Base-by-base conservation (phyloP, 202 grass and related monocot species). In the Zizania palustris region DNA sequence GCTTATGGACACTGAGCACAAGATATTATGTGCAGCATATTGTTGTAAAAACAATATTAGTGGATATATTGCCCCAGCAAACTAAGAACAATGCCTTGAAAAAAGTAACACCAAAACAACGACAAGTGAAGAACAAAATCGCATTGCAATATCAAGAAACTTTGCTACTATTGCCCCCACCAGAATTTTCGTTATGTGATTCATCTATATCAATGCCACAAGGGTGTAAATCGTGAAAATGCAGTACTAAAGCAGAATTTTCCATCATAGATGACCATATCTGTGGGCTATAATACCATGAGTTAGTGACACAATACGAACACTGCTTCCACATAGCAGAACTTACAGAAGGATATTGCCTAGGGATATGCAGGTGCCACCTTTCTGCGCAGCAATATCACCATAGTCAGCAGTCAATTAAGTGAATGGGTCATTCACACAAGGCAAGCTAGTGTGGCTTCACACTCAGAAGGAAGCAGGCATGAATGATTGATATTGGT, bases 161-260 rank as follows among this genome's bases (percentile, higher is more conserved):
- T 46, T 19, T 80, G 55, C 18, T 80, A 42, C 1, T 22, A 39
- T 67, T 68, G n/a, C 28, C 39, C 48, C 53, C 7, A 28, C 48
- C 28, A 50, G 28, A 39, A 19, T 58, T 28, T 28, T 28, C 28
- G 2, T 28, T 28, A 8, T 16, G 11, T 34, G 36, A 75, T 45
- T 66, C 5, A 34, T 74, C 33, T 74, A 80, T 21, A 38, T 21
- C 16, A n/a, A 18, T 53, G 49, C 6, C 69, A 74, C 16, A 69
- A 62, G 14, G 42, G 9, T 35, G 8, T 61, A 39, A 40, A 71
- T 45, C 1, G 10, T 40, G n/a, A 70, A 71, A 18, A 49, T 2
- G 57, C 1, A 40, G 70, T 16, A 39, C 11, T 40, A 55, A 55
- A 58, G 21, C 18, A 81, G 33, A 37, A 41, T 34, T 50, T 28